These are phyloP conservation scores for Cenchrus fungigraminus DNA, from an alignment of 176 grass and related monocot species.

Conservation along the genomic window DNA sequence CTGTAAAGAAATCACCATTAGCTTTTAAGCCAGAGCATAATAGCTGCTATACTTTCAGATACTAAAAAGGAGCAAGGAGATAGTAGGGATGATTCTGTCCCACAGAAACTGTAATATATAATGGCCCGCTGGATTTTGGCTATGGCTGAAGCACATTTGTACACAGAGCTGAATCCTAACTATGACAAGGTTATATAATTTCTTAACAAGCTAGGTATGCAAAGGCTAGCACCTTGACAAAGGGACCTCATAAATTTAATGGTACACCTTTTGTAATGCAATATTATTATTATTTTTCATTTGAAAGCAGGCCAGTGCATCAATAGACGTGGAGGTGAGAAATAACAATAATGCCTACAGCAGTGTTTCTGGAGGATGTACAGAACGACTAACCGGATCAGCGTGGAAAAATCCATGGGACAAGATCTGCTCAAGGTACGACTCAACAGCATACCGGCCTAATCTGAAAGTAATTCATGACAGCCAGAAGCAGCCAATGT, in stretches of 20 bases:
- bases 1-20: constrained; percentile 53
- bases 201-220: constrained; percentile 2
- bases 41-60: constrained; percentile 5
- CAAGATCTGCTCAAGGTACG: constrained; percentile 95
- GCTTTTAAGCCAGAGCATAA: background rate
- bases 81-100: constrained; percentile 1
- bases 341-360: constrained; percentile 13
- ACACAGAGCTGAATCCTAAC: constrained; percentile 17
- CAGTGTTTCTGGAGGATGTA: constrained; percentile 15
- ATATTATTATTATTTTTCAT: constrained; percentile 24
- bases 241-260: constrained; percentile 25
- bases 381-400: constrained; percentile 75
- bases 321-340: background rate
- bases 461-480: constrained; percentile 61
- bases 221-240: background rate
- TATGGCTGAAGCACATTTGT: background rate
- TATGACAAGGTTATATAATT: background rate
- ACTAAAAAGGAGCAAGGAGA: constrained; percentile 31
- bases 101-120: constrained; percentile 8
- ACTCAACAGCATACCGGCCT: constrained; percentile 94
- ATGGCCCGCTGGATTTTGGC: background rate
- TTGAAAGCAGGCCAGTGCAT: constrained; percentile 19
- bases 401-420: constrained; percentile 99
- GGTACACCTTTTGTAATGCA: constrained; percentile 21
- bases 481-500: constrained; percentile 34